Evolutionary conservation across 305 asterid genomes (phyloP), one percentile per base, ranked within the genome.

Genomic region (Fraxinus greggii): DNA sequence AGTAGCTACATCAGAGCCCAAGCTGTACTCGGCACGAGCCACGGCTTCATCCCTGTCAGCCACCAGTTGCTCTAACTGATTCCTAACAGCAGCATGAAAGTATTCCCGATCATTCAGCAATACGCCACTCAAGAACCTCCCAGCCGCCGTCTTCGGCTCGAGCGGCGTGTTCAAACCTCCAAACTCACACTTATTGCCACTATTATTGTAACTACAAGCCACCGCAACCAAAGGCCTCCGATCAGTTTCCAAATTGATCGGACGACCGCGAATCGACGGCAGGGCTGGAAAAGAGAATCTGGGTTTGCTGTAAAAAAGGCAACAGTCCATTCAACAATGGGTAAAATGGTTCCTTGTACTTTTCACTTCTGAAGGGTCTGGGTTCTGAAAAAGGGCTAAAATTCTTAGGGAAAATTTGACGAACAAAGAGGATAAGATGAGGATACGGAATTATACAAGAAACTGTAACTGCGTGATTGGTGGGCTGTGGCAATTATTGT

Each of bases 91-190:
- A 3, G 26, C 87, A 77, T 82, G 93, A 75, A 95, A 91, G 19
- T 36, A 75, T 4, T 81, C 88, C 2, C 87, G 88, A 83, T 91
- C 95, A 45, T 95, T 91, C 89, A 89, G 85, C 73, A 93, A 78
- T 24, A 92, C 92, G 10, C 91, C 84, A 65, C 86, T 82, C 88
- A 95, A 69, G 28, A 88, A 72, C 88, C 79, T 89, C 81, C 98
- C 99, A 2, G 94, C 86, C 83, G 90, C 84, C 29, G 98, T 87
- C 82, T 82, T 86, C 69, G 93, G 97, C 89, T 90, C 90, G 5
- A 95, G 86, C 79, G 99, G 99, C 81, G 96, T 86, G 87, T 82
- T 83, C 84, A 91, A 80, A 9, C 97, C 94, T 59, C 93, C 86
- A 13, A 79, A 90, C 56, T 86, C 93, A 29, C 90, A 85, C 89